Conservation (phyloP, 2,329 filamentous ascomycete genomes). For the Ilyonectria mors-panacis region DNA sequence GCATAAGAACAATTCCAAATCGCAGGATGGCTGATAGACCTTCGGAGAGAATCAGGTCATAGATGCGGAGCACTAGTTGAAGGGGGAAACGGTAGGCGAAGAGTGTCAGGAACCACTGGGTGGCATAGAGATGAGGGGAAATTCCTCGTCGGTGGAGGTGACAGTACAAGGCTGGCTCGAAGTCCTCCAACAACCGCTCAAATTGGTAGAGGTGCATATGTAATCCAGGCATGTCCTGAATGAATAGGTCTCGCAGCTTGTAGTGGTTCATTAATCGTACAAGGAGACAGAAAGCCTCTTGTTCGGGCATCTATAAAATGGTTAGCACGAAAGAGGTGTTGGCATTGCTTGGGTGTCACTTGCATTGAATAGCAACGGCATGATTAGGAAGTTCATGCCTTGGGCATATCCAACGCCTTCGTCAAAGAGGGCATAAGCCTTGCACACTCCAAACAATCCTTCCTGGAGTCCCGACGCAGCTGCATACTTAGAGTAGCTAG, state of each 20-base stretch:
- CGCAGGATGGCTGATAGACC: constrained; percentile 93
- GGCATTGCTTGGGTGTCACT: constrained; percentile 49
- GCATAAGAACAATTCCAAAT: constrained; percentile 96
- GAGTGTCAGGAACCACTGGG: constrained; percentile 98
- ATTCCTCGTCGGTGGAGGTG: constrained; percentile 92
- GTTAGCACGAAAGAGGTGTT: constrained; percentile 23
- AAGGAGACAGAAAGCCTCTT: constrained; percentile 94
- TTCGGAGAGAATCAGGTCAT: constrained; percentile 94
- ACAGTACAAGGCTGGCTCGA: constrained; percentile 94
- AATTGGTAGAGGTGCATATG: constrained; percentile 96
- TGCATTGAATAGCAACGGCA: constrained; percentile 95
- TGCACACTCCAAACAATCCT: constrained; percentile 94
- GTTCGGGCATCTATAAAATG: constrained; percentile 84
- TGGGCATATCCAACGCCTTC: constrained; percentile 96
- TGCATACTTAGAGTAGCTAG: constrained; percentile 97
- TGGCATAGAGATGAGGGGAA: constrained; percentile 93
- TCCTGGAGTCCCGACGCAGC: constrained; percentile 93
- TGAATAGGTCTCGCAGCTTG: constrained; percentile 90
- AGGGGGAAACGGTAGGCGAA: constrained; percentile 98
- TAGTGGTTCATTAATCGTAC: constrained; percentile 98
- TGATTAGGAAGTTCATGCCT: constrained; percentile 98
- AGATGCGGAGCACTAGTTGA: constrained; percentile 95
- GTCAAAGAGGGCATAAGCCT: constrained; percentile 96
- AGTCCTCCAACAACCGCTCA: constrained; percentile 91
- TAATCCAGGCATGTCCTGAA: constrained; percentile 95